Base-by-base conservation (phyloP, 2,329 filamentous ascomycete genomes). In the Botrytis aclada region DNA sequence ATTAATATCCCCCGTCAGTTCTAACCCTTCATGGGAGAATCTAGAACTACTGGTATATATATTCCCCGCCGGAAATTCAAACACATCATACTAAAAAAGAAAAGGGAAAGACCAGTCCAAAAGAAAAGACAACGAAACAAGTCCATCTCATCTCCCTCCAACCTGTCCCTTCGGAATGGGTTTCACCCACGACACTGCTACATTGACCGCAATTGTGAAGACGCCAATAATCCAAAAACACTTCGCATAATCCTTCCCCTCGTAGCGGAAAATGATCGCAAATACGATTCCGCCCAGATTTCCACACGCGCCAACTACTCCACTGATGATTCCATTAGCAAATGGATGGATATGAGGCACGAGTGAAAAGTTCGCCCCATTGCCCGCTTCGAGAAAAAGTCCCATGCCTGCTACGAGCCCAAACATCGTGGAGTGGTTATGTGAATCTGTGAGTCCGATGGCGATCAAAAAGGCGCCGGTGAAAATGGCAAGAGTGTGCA, bases 241-340 rank as follows among this genome's bases (percentile, higher is more conserved):
- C 80, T 86, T 89, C 18, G 85, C 88, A 79, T 94, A 97, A 79
- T 91, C 83, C 1, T 83, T 88, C 8, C 89, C 89, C 66, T 88
- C 85, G 82, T 95, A 96, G 5, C 62, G 61, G 85, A 95, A 97
- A 79, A 94, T 89, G 80, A 97, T 88, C 32, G 93, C 92, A 79
- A 96, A 97, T 66, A 97, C 82, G 69, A 97, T 89, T 20, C 95
- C 95, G 6, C 95, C 95, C 16, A 97, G 82, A 79, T 97, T 98
- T 1, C 95, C 94, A 14, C 88, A 86, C 0, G 92, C 94, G 16
- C 95, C 95, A 0, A 93, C 91, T 51, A 93, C 84, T 20, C 94
- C 94, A 1, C 91, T 93, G 10, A 97, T 87, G 39, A 78, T 83
- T 81, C 93, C 94, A 81, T 97, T 97, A 74, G 93, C 93, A 74